Evolutionary conservation across 164 flowering plant species (phyloP).

Genomic region (Malania oleifera): DNA sequence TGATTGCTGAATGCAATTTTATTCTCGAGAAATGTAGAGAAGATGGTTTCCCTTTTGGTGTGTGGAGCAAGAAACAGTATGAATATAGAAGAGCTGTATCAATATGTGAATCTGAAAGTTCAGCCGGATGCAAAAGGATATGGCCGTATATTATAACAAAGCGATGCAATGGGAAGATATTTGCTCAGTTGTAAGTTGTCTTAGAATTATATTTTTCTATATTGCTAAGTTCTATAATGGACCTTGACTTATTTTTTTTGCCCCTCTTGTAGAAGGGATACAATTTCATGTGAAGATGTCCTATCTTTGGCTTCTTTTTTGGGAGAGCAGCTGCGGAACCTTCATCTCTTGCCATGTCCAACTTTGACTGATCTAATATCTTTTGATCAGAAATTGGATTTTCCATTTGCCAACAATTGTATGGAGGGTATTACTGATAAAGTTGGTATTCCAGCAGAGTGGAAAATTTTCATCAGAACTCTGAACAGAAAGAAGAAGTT

Average conservation of each 20-base stretch:
- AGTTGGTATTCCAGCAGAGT: conserved; percentile 41
- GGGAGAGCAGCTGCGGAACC: conserved; percentile 75
- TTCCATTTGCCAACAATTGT: conserved; percentile 15
- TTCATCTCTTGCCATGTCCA: conserved; percentile 72
- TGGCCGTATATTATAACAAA: conserved; percentile 85
- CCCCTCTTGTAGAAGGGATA: conserved; percentile 61
- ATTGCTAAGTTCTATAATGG: neutral
- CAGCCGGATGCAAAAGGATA: conserved; percentile 27
- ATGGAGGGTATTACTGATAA: conserved; percentile 16
- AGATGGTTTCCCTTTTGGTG: conserved; percentile 58
- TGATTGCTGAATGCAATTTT: conserved; percentile 39
- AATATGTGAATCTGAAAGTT: conserved; percentile 18
- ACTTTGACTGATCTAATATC: conserved; percentile 18
- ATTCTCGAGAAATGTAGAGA: conserved; percentile 14
- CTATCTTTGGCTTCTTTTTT: conserved; percentile 69
- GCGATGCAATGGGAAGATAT: conserved; percentile 79
- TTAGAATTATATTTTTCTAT: neutral
- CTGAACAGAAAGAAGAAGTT: conserved; percentile 46
- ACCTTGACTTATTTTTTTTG: neutral
- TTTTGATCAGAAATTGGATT: conserved; percentile 16
- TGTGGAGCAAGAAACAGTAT: conserved; percentile 66
- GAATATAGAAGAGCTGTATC: conserved; percentile 45
- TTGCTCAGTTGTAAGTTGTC: conserved; percentile 73
- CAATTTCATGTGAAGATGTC: conserved; percentile 47
- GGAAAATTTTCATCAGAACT: conserved; percentile 48